Conservation (phyloP, 208 protist species). For the Crithidia fasciculata region DNA sequence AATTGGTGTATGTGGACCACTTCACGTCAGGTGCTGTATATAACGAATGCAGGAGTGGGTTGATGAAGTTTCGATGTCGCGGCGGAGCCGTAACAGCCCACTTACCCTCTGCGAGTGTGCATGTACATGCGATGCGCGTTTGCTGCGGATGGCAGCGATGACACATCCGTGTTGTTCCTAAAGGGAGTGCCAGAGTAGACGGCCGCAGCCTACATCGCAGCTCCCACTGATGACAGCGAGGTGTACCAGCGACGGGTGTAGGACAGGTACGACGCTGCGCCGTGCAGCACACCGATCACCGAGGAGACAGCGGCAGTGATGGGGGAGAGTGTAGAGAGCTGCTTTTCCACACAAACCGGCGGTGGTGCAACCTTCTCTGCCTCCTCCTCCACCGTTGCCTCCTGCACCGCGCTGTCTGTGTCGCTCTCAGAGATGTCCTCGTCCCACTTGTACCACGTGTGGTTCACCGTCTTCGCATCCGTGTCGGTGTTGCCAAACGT, state of each 20-base stretch:
- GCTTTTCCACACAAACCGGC: too few species aligned
- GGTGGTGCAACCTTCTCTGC: too few species aligned
- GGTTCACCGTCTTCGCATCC: neutral
- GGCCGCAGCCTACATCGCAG: slow-evolving; percentile 1
- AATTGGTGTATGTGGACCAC: too few species aligned
- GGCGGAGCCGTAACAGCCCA: too few species aligned
- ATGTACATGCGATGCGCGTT: too few species aligned
- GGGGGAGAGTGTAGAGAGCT: too few species aligned
- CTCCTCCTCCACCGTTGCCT: neutral
- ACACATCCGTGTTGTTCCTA: neutral
- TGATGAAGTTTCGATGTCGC: too few species aligned
- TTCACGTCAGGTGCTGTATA: too few species aligned
- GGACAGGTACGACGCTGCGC: neutral
- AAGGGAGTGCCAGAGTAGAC: neutral
- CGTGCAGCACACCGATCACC: neutral
- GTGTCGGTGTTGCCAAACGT: slow-evolving; percentile 4
- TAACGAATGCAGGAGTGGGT: too few species aligned
- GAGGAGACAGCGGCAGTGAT: neutral
- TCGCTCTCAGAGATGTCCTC: slow-evolving; percentile 4
- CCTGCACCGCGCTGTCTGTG: neutral
- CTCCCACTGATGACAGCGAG: slow-evolving; percentile 4
- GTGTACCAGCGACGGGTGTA: slow-evolving; percentile 13
- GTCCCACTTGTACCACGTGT: slow-evolving; percentile 16
- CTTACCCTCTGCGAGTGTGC: too few species aligned
- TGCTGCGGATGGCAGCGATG: too few species aligned